phyloP scores from a whole-genome alignment of 2,329 filamentous ascomycete species.

The Acephala macrosclerotiorum region DNA sequence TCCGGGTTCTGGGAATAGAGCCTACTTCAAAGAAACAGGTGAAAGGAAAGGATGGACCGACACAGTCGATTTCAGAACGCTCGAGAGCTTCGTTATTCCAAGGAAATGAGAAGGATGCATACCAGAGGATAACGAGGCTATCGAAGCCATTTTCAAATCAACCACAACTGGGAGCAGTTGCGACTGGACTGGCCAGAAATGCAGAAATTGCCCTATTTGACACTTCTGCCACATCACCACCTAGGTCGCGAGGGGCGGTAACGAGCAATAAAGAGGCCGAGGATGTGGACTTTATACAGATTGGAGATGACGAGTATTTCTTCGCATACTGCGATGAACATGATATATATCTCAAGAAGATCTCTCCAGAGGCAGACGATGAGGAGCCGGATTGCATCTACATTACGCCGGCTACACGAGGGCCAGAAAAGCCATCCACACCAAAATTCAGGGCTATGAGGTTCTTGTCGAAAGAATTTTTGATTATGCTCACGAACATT shows the following conservation, averaged over 20 bases:
- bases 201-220: conserved; percentile 85
- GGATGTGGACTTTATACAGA: conserved; percentile 75
- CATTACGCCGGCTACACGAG: conserved; percentile 57
- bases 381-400: conserved; percentile 61
- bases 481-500: conserved; percentile 64
- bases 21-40: conserved; percentile 19
- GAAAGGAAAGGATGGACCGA: conserved; percentile 51
- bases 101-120: conserved; percentile 57
- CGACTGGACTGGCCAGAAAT: conserved; percentile 78
- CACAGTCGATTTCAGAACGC: conserved; percentile 54
- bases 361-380: conserved; percentile 47
- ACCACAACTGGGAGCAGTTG: conserved; percentile 76
- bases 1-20: conserved; percentile 75
- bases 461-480: conserved; percentile 63
- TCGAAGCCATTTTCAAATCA: conserved; percentile 57
- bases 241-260: conserved; percentile 57
- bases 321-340: conserved; percentile 82
- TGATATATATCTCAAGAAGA: conserved; percentile 67
- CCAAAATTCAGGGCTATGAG: conserved; percentile 65
- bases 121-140: conserved; percentile 66
- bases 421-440: conserved; percentile 51
- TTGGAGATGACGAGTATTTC: conserved; percentile 67
- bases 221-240: conserved; percentile 59
- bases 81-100: conserved; percentile 61
- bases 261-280: conserved; percentile 64